Evolutionary conservation across 2,329 filamentous ascomycete genomes (phyloP), one percentile per base, ranked within the genome.

Genomic region (Intubia oerlemansii): DNA sequence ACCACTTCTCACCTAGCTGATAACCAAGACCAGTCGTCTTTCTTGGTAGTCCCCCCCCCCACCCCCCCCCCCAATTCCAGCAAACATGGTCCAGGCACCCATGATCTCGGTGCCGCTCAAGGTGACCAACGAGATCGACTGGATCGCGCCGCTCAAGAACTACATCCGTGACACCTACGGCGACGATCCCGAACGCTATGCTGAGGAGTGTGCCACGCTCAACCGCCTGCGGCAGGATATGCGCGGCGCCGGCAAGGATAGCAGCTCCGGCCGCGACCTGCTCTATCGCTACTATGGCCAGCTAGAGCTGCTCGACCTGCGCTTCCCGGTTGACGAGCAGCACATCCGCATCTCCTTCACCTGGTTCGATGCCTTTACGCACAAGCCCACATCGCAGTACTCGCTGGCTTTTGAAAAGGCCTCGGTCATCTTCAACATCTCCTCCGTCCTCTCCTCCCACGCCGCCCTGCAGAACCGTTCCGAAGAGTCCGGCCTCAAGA

Each of bases 301-400:
- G 55, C 66, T 98, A 34, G 88, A 98, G 55, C 61, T 98, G 29
- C 57, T 98, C 36, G 88, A 98, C 50, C 56, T 98, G 43, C 66
- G 88, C 35, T 98, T 98, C 46, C 90, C 90, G 0, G 82, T 98
- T 25, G 88, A 98, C 42, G 88, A 98, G 56, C 88, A 92, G 45
- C 85, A 98, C 47, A 95, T 98, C 56, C 95, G 95, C 56, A 92
- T 98, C 44, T 80, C 79, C 7, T 98, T 98, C 48, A 95, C 85
- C 38, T 98, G 88, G 88, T 95, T 90, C 54, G 88, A 98, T 51
- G 88, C 90, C n/a, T 98, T 98, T 48, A 98, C 88, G 25, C 84
- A 92, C 49, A 93, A 95, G 46, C 66, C 82, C n/a, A 98, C 88
- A 5, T 73, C 84, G 4, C 88, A 98, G 50, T 93, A 90, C 55